phyloP scores from a whole-genome alignment of 441 rosid genomes.

The Jatropha podagrica region DNA sequence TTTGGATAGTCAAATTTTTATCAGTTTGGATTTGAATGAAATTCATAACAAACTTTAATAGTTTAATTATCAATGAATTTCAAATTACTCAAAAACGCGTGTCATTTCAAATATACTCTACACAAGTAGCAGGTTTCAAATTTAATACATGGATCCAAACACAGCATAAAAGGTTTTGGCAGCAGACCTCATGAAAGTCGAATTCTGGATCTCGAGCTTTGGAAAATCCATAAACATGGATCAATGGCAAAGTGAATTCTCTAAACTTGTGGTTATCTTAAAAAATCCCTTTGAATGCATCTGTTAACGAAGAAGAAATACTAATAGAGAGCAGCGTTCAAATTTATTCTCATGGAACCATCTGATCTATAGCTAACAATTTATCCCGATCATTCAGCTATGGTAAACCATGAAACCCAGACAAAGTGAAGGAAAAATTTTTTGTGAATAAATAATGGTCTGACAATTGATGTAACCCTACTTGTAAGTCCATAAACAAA shows the following conservation, averaged over 20 bases:
- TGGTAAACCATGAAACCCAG: neutral
- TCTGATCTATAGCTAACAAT: neutral
- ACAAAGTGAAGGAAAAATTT: neutral
- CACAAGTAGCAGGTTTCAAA: too few relatives aligned
- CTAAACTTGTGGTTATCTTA: constrained; percentile 36
- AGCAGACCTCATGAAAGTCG: constrained; percentile 77
- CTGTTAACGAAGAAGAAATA: constrained; percentile 32
- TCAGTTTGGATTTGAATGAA: too few relatives aligned
- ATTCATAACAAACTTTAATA: too few relatives aligned
- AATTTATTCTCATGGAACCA: neutral
- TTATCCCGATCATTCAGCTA: neutral
- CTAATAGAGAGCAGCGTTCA: neutral
- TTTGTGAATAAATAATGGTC: neutral
- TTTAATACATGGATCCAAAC: too few relatives aligned
- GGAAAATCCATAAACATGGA: constrained; percentile 93
- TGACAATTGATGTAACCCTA: neutral
- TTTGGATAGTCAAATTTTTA: too few relatives aligned
- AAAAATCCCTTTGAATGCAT: constrained; percentile 75
- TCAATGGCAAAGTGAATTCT: constrained; percentile 50
- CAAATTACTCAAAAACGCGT: too few relatives aligned
- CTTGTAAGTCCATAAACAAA: neutral
- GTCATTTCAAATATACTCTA: too few relatives aligned
- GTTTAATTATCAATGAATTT: too few relatives aligned
- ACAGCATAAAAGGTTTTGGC: neutral
- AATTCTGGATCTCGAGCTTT: constrained; percentile 86